These are phyloP conservation scores for Candida morakotiae DNA, from an alignment of 805 yeast species.

Conservation along the genomic window DNA sequence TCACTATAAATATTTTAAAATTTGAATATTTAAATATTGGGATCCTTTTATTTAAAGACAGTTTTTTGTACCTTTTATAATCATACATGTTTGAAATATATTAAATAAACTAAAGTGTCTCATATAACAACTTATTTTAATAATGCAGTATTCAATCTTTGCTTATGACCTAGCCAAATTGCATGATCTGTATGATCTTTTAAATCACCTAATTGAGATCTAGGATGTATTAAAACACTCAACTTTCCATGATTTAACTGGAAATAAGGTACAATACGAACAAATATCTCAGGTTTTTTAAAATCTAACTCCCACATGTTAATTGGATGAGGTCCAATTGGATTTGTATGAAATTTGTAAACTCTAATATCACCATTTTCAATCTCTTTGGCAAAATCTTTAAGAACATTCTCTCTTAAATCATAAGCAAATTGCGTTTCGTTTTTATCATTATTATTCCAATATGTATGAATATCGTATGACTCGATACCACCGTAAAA, in stretches of 20 bases:
- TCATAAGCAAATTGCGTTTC: conserved; percentile 32
- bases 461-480: conserved; percentile 57
- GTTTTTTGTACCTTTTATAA: too few relatives aligned
- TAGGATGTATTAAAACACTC: conserved; percentile 54
- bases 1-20: too few relatives aligned
- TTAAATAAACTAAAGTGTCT: too few relatives aligned
- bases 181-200: conserved; percentile 53
- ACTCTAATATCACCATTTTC: conserved; percentile 39
- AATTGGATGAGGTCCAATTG: conserved; percentile 58
- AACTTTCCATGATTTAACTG: conserved; percentile 50
- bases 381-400: conserved; percentile 41
- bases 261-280: conserved; percentile 44
- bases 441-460: conserved; percentile 29
- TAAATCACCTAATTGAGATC: conserved; percentile 35
- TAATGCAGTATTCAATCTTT: conserved; percentile 18
- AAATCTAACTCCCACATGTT: conserved; percentile 59
- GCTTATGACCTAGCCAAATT: conserved; percentile 52
- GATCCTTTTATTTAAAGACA: too few relatives aligned
- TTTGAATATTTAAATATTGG: too few relatives aligned
- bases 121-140: too few relatives aligned
- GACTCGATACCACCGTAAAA: conserved; percentile 26
- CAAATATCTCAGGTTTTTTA: conserved; percentile 41
- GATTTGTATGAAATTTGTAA: conserved; percentile 42
- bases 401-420: conserved; percentile 36
- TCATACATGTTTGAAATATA: too few relatives aligned